Evolutionary conservation across 2,329 filamentous ascomycete species (phyloP), one percentile per base, ranked within the genome.

Genomic region (Cryphonectria nitschkei): DNA sequence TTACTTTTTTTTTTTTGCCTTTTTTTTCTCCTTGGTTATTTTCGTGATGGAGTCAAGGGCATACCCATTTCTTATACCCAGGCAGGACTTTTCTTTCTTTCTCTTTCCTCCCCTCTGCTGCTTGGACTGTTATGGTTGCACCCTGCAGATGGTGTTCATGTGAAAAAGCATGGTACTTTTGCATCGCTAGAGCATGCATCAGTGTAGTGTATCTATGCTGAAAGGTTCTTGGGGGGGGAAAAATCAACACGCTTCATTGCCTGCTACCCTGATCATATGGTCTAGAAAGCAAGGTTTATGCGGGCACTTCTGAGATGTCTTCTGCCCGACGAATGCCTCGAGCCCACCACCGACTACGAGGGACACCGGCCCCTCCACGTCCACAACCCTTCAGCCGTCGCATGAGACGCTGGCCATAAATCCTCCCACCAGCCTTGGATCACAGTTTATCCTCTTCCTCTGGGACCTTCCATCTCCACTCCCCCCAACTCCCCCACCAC

Each of bases 221-320:
- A 61, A 32, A 32, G 37, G 8, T 60, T 19, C 43, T 46, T 46
- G 7, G 26, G 26, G 26, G 26, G 7, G 3, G 22, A 11, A n/a
- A 39, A 39, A 39, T 39, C 58, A 39, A 61, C 34, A 39, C 58
- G 32, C 58, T 61, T 39, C 58, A 39, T 61, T 61, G 58, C 32
- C 58, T 61, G 32, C 58, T 34, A 39, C 32, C 32, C 19, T 39
- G 34, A 39, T 34, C 9, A 39, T 61, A 26, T 61, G 58, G 22
- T 61, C 32, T 61, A 61, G 9, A 39, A 61, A 22, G 58, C 8
- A 26, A 22, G 58, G 29, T 22, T 39, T 14, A n/a, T 39, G 32
- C n/a, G 11, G 19, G 22, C 22, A 39, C 19, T 34, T n/a, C 11
- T 8, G 14, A 34, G 32, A 32, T 22, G 19, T 22, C 39, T 39